Evolutionary conservation across 176 grass and related monocot genomes (phyloP).

Genomic region (Oryza meyeriana): DNA sequence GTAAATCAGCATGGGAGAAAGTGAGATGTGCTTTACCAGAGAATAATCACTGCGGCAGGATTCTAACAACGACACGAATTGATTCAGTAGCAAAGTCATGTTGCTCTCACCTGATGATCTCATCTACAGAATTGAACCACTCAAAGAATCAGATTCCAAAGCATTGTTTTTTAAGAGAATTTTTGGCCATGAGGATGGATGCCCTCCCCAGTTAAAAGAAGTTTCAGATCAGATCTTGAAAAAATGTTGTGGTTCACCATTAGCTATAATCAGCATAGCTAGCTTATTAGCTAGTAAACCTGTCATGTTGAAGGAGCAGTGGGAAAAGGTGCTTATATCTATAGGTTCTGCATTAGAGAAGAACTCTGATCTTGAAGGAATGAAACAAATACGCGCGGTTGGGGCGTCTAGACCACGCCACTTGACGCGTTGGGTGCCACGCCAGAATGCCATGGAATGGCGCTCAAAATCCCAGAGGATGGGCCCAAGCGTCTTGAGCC

Average conservation of each 20-base stretch:
- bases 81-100: not conserved
- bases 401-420: no score
- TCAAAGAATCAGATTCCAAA: not conserved
- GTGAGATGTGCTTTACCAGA: not conserved
- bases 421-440: no score
- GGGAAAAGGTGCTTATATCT: not conserved
- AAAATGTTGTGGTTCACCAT: not conserved
- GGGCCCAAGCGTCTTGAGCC: no score
- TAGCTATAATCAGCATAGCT: conserved; percentile 21
- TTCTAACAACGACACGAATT: not conserved
- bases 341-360: not conserved
- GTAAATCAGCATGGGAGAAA: not conserved
- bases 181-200: not conserved
- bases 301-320: not conserved
- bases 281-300: conserved; percentile 26
- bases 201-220: not conserved
- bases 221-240: not conserved
- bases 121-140: not conserved
- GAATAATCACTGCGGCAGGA: not conserved
- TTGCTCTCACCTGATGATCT: not conserved
- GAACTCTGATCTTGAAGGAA: not conserved
- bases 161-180: not conserved
- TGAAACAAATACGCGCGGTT: not conserved
- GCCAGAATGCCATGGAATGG: no score
- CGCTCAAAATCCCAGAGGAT: no score